Percentiles rank a stretch among this genome's conserved stretches.
phyloP scores from a whole-genome alignment of 2,329 filamentous ascomycete genomes.

The Cladosporium velox region DNA sequence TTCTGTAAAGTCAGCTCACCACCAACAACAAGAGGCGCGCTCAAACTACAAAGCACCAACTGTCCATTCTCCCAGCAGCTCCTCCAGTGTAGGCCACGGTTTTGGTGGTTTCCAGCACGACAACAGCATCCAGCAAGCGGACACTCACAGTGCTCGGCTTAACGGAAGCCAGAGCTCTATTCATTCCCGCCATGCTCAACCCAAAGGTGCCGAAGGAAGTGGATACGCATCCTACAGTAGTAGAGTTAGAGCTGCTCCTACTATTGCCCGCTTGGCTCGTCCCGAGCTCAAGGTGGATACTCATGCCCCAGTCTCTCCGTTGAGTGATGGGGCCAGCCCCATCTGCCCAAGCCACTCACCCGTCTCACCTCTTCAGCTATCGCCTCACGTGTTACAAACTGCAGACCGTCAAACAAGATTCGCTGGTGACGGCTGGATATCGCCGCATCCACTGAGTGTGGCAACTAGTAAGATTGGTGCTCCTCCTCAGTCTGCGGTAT shows the following conservation, averaged over 20 bases:
- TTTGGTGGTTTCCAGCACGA: conserved; percentile 1
- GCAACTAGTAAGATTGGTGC: conserved; percentile 25
- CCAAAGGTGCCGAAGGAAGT: background rate
- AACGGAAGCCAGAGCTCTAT: background rate
- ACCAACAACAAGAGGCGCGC: background rate
- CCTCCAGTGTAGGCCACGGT: background rate
- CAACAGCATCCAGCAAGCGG: background rate
- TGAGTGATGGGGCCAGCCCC: background rate
- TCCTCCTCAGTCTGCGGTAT: conserved; percentile 30
- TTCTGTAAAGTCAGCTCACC: background rate
- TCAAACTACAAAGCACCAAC: conserved; percentile 14
- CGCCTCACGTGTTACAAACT: background rate
- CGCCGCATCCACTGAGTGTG: conserved; percentile 36
- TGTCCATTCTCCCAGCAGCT: conserved; percentile 4
- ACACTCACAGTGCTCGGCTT: background rate
- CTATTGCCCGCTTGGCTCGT: background rate
- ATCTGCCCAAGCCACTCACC: conserved; percentile 2
- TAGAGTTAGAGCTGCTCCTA: background rate
- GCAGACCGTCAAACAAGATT: conserved; percentile 28
- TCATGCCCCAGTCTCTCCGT: background rate
- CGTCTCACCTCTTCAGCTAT: background rate
- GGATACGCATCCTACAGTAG: background rate
- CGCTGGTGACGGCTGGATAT: conserved; percentile 38
- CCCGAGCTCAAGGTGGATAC: background rate
- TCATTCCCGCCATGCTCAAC: background rate